A percentile compares a stretch with the other conserved stretches of the same genome.
These are phyloP conservation scores for Chondrostereum purpureum DNA, from an alignment of 1,284 basidiomycete species.

Conservation along the genomic window DNA sequence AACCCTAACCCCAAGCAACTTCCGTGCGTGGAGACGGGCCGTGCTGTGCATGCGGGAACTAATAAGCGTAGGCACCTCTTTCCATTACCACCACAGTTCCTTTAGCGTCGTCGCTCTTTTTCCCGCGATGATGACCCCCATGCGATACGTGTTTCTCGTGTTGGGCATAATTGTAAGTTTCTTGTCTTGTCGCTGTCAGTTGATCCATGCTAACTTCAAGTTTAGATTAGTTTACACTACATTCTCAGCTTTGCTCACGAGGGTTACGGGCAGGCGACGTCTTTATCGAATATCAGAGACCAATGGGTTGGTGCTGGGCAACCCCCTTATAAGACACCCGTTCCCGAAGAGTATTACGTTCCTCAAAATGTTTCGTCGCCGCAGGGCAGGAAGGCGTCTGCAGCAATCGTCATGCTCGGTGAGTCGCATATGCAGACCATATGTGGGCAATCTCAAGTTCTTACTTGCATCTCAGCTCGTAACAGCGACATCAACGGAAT, in stretches of 20 bases:
- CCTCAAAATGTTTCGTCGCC: constrained; percentile 27
- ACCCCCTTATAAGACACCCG: constrained; percentile 45
- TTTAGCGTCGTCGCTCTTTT: too few relatives aligned
- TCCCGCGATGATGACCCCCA: constrained; percentile 72
- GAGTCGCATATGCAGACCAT: constrained; percentile 10
- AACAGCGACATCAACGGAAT: constrained; percentile 44
- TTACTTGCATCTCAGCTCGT: too few relatives aligned
- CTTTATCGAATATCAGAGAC: constrained; percentile 46
- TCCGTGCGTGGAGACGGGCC: too few relatives aligned
- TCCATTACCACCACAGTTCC: too few relatives aligned
- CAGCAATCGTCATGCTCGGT: constrained; percentile 77
- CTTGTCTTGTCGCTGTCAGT: not conserved
- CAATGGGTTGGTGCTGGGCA: constrained; percentile 29
- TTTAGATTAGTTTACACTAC: constrained; percentile 64
- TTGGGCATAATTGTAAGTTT: constrained; percentile 56
- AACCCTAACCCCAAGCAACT: too few relatives aligned
- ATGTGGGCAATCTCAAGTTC: too few relatives aligned
- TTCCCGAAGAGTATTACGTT: constrained; percentile 53
- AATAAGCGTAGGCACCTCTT: too few relatives aligned
- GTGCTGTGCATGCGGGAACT: too few relatives aligned
- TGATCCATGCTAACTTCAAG: constrained; percentile 1
- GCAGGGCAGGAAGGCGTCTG: constrained; percentile 65
- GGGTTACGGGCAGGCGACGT: constrained; percentile 60
- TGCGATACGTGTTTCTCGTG: constrained; percentile 66
- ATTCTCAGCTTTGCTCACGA: constrained; percentile 68